Evolutionary conservation across 2,329 filamentous ascomycete genomes (phyloP), one percentile per base, ranked within the genome.

Genomic region (Penicillium occitanis): DNA sequence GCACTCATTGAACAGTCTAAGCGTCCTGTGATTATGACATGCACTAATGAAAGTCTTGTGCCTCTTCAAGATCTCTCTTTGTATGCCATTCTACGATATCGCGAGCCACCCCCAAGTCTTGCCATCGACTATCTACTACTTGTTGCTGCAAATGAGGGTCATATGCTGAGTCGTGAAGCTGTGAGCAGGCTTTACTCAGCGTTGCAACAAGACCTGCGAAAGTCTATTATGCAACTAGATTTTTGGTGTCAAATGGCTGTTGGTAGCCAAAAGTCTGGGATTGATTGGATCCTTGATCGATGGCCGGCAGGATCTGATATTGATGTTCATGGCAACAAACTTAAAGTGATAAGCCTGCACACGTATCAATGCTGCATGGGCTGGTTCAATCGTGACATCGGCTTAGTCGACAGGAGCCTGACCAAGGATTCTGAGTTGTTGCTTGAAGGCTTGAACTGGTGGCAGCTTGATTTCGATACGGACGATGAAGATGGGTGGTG

Each of bases 241-340:
- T 95, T 96, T 75, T 99, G 94, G 94, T 99, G 96, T 75, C 95
- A 99, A 76, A 93, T 98, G 78, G 92, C 90, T 0, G 88, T 99
- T 10, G 96, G 95, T 5, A 95, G 97, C 74, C 84, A 87, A n/a
- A 91, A 91, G 71, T 91, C 91, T 22, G 94, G 95, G 0, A 86
- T 96, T 53, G 91, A 94, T 72, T 99, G 96, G 94, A 91, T 96
- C 71, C 88, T 90, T 71, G 87, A 90, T 58, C 85, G 90, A 65
- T 94, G 89, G 88, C 91, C 91, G 8, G 86, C 84, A 53, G 91
- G 91, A 0, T 83, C 83, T 28, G 91, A 94, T 72, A 73, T 89
- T 2, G 89, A 94, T 71, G 81, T 86, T 62, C 77, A 88, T 53
- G 89, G 90, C 1, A 84, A 91, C 64, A 85, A 84, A 10, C 82